Base-by-base conservation (phyloP, 345 rosid species). In the Hevea brasiliensis region DNA sequence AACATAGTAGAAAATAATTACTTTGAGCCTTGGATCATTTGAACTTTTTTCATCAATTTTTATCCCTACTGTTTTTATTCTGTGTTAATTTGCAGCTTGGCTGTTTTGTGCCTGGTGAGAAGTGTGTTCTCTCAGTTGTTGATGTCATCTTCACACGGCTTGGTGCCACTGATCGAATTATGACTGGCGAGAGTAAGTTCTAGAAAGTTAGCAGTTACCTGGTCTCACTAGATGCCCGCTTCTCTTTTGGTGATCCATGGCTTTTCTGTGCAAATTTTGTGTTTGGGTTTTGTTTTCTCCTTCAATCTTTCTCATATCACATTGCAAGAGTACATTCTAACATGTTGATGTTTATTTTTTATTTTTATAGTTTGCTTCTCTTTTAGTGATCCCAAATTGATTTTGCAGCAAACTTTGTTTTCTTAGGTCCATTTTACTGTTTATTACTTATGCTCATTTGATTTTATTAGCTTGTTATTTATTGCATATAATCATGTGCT, bases 101-200 rank as follows among this genome's bases (percentile, higher is more conserved):
- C 15, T 85, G 97, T 79, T 94, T 82, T 32, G 94, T 92, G 68
- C 98, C 98, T 20, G 73, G 92, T 55, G 87, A 92, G 86, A 78
- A 67, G 54, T 89, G 95, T 66, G 59, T 79, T 68, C 81, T 94
- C 76, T 89, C 97, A 29, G 88, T 89, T 8, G 97, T 85, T 24
- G 98, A 94, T 76, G 82, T 80, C 71, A 92, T 94, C 80, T 94
- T 94, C 84, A 92, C 98, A 12, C 83, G 98, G 76, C 95, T 94
- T 74, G 98, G 97, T 70, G 92, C 98, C 65, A 85, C 89, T 67
- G 97, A 94, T 76, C 84, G 97, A 77, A 94, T 94, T 80, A 92
- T 94, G 97, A 82, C 94, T 5, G 98, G 98, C 40, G 97, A 90
- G 83, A 92, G 98, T 89, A 83, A 86, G 98, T 81, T 67, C 7